Percentiles rank a stretch among this genome's conserved stretches.
phyloP scores from a whole-genome alignment of 106 monocot species.

The Acanthochlamys bracteata region DNA sequence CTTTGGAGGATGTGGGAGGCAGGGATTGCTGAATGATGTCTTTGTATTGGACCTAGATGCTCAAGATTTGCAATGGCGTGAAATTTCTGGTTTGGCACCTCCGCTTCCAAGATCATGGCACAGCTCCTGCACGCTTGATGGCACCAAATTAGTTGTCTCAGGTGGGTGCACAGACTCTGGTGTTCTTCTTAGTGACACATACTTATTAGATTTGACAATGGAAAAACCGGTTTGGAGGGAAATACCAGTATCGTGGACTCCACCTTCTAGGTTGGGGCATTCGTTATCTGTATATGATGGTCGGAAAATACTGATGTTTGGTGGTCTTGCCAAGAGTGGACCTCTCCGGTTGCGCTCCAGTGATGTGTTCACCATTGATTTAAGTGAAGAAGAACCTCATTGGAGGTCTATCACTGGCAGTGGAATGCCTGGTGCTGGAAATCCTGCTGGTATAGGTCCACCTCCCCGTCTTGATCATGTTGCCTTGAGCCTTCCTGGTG shows the following conservation, averaged over 20 bases:
- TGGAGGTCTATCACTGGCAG: slow-evolving; percentile 90
- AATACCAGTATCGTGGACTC: slow-evolving; percentile 77
- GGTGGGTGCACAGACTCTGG: slow-evolving; percentile 97
- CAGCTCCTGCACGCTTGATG: slow-evolving; percentile 90
- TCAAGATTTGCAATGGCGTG: slow-evolving; percentile 77
- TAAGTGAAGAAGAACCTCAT: slow-evolving; percentile 64
- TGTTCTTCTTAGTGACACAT: slow-evolving; percentile 88
- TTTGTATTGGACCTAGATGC: slow-evolving; percentile 90
- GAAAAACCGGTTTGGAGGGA: slow-evolving; percentile 90
- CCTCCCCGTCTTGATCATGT: slow-evolving; percentile 96
- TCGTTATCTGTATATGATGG: slow-evolving; percentile 74
- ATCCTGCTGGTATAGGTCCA: slow-evolving; percentile 71
- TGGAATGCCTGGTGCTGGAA: slow-evolving; percentile 91
- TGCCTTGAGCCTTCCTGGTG: slow-evolving; percentile 74
- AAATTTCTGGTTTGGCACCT: slow-evolving; percentile 67
- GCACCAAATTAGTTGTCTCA: slow-evolving; percentile 85
- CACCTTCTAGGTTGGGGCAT: slow-evolving; percentile 91
- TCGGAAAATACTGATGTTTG: slow-evolving; percentile 88
- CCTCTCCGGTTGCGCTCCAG: slow-evolving; percentile 77
- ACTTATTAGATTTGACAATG: slow-evolving; percentile 80
- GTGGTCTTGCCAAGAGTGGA: slow-evolving; percentile 91
- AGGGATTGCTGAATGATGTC: slow-evolving; percentile 88
- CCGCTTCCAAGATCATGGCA: slow-evolving; percentile 93
- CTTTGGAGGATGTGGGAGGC: slow-evolving; percentile 84
- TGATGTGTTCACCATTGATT: slow-evolving; percentile 87